phyloP scores from a whole-genome alignment of 2,329 filamentous ascomycete species.

The Bimuria novae-zelandiae region DNA sequence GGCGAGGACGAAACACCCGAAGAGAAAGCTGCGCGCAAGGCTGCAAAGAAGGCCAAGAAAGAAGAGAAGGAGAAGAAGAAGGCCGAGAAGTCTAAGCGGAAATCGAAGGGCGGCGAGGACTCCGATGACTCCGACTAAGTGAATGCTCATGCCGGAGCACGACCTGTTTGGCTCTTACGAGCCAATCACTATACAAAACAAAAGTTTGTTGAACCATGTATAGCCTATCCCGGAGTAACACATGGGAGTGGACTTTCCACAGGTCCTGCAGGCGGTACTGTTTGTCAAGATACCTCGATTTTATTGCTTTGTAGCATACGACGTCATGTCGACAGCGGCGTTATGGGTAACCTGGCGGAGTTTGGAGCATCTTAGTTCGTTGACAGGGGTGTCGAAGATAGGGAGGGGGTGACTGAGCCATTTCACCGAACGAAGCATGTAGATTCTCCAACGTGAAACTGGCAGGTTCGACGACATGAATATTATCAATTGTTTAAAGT shows the following conservation, averaged over 20 bases:
- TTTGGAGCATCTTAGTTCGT: constrained; percentile 38
- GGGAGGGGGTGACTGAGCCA: constrained; percentile 25
- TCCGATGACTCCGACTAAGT: constrained; percentile 38
- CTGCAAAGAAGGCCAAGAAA: constrained; percentile 77
- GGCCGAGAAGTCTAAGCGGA: constrained; percentile 33
- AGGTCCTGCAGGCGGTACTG: constrained; percentile 18
- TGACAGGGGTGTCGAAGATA: constrained; percentile 29
- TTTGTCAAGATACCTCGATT: constrained; percentile 28
- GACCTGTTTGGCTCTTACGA: neutral
- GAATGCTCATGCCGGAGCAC: constrained; percentile 15
- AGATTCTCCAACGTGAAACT: constrained; percentile 26
- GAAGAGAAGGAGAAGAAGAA: constrained; percentile 33
- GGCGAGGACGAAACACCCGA: constrained; percentile 53
- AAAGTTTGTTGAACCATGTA: neutral
- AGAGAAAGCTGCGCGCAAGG: constrained; percentile 54
- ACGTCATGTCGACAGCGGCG: constrained; percentile 39
- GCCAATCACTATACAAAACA: neutral
- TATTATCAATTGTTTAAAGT: constrained; percentile 16
- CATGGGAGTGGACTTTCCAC: neutral
- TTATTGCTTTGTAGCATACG: constrained; percentile 44
- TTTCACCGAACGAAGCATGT: constrained; percentile 25
- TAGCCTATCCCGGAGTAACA: neutral
- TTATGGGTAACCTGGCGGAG: constrained; percentile 38
- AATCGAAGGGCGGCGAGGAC: constrained; percentile 38
- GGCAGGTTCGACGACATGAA: constrained; percentile 19